Base-by-base conservation (phyloP, 805 yeast species). In the Candida takata region DNA sequence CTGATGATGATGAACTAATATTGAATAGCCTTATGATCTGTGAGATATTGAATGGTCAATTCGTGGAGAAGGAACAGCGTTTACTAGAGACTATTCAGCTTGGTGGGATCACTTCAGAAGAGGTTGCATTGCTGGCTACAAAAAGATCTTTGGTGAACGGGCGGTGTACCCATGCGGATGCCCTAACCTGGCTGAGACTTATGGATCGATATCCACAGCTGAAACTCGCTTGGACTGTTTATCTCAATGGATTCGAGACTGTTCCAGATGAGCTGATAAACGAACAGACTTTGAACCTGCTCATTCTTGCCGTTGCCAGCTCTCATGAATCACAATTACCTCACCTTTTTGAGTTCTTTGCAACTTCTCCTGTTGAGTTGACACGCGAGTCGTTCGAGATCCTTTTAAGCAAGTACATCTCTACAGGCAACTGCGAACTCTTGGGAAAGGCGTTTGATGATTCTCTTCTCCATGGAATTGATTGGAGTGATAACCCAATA, bases 401-500 rank as follows among this genome's bases (percentile, higher is more conserved):
- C 9, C 14, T 49, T 6, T 23, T 49, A 23, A n/a, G 31, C 10
- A 34, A 35, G 11, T 43, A 42, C 25, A 41, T 45, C 11, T 25
- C 32, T 4, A 24, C 26, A 8, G 8, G n/a, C 5, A 24, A 41
- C 27, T 24, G 34, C 5, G 8, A 7, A 1, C 21, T 15, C 4
- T n/a, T 49, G 31, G 49, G 60, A 13, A 36, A 48, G 13, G 29
- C 61, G 6, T 70, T 68, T 46, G 46, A 61, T 6, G 47, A 57
- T 9, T 54, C 64, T 32, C 45, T 65, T 6, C 43, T 52, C 5
- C 48, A 60, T 19, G 73, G 70, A 24, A 60, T 65, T 6, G 62
- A 63, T 19, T 73, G 79, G 77, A 60, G 57, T 21, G 20, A 40
- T 45, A 27, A 29, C 39, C 10, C 20, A 31, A 4, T 29, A 6